These are phyloP conservation scores for Neurospora sp. DNA, from an alignment of 495 filamentous ascomycete genomes.

Conservation along the genomic window DNA sequence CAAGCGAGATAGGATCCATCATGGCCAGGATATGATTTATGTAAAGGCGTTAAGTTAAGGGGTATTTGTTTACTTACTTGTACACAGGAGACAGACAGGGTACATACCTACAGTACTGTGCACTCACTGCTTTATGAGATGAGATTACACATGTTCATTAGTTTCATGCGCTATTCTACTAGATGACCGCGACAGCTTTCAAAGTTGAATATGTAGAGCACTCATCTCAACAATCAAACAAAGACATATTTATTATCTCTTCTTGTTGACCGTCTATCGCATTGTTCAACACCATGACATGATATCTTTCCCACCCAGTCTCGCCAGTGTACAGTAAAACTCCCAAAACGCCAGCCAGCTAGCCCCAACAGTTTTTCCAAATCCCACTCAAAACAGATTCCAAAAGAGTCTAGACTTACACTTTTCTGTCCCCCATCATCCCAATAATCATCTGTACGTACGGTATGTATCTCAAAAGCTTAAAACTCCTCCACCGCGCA, in stretches of 20 bases:
- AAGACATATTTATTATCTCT: background rate
- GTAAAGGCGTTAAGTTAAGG: no score
- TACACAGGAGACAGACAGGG: no score
- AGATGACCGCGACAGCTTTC: no score
- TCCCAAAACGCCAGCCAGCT: background rate
- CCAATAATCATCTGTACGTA: background rate
- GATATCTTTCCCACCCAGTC: background rate
- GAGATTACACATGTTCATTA: no score
- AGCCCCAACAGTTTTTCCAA: background rate
- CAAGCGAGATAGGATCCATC: no score
- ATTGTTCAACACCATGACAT: background rate
- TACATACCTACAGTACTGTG: no score
- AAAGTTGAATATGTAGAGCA: no score
- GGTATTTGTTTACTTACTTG: no score
- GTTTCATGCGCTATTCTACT: no score
- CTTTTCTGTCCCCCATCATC: background rate
- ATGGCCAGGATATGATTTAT: no score
- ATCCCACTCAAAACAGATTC: background rate
- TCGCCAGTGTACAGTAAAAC: background rate
- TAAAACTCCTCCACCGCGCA: conserved; percentile 60
- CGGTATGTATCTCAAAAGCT: background rate
- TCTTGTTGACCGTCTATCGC: background rate
- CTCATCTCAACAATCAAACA: no score
- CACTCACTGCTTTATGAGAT: no score
- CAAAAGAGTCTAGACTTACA: background rate